These are phyloP conservation scores for Clarkia xantiana DNA, from an alignment of 345 rosid genomes.

Conservation along the genomic window DNA sequence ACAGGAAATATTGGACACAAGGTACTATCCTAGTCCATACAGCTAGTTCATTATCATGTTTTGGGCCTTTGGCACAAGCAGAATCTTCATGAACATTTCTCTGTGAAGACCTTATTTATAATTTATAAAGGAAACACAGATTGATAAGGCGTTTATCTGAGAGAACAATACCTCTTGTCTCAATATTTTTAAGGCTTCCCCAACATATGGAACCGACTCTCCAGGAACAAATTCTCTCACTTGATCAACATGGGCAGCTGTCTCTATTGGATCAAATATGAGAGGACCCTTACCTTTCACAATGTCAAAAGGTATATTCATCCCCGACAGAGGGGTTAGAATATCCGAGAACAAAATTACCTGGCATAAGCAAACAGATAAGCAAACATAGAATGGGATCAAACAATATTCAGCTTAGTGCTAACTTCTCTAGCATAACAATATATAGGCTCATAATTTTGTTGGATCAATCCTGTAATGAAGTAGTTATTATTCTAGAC, in stretches of 20 bases:
- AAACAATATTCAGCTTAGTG: not conserved
- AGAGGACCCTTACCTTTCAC: constrained; percentile 93
- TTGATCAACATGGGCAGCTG: constrained; percentile 58
- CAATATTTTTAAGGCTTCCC: constrained; percentile 78
- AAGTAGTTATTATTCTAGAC: not conserved
- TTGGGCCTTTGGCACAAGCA: no score
- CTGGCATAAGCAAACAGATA: constrained; percentile 20
- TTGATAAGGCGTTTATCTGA: no score
- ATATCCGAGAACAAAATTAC: constrained; percentile 96
- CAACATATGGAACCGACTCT: constrained; percentile 89
- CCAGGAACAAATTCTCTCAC: constrained; percentile 75
- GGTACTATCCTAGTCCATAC: no score
- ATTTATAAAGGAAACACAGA: no score
- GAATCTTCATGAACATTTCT: no score
- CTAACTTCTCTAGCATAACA: no score
- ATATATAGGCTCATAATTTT: not conserved
- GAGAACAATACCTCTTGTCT: constrained; percentile 52
- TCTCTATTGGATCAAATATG: constrained; percentile 62
- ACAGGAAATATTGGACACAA: no score
- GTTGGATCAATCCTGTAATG: not conserved
- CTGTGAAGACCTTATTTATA: no score
- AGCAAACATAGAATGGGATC: constrained; percentile 4
- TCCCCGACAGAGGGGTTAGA: constrained; percentile 93
- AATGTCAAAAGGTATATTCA: constrained; percentile 98
- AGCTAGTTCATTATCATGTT: no score